Percentiles rank a stretch among this genome's conserved stretches.
These are phyloP conservation scores for Eucalyptus polyanthemos DNA, from an alignment of 345 rosid genomes.

Conservation along the genomic window DNA sequence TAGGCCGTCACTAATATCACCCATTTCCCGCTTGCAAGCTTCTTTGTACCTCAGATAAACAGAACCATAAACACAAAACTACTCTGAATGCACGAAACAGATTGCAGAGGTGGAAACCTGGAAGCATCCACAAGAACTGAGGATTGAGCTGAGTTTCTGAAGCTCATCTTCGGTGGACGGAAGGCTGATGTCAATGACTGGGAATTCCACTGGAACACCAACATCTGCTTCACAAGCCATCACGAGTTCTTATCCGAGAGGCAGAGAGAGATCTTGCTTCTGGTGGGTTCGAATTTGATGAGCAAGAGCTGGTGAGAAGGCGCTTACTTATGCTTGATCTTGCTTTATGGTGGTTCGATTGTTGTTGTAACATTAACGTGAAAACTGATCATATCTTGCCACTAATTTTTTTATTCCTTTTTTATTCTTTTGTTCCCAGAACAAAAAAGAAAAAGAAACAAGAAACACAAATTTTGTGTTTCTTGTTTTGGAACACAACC, in stretches of 20 bases:
- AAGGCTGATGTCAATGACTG: slow-evolving; percentile 11
- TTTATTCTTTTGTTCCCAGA: too few species aligned
- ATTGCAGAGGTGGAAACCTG: slow-evolving; percentile 11
- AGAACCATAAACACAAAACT: background rate
- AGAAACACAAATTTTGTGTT: too few species aligned
- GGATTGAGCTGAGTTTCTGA: slow-evolving; percentile 14
- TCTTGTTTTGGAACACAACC: too few species aligned
- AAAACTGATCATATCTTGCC: background rate
- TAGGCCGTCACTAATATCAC: background rate
- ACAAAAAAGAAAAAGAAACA: too few species aligned
- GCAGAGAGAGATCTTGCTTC: background rate
- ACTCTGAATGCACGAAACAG: background rate
- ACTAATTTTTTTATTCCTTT: background rate
- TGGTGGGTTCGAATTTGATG: background rate
- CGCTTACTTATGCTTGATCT: background rate
- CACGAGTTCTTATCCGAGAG: background rate
- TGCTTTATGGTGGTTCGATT: background rate
- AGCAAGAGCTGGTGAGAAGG: background rate
- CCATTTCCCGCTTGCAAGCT: background rate
- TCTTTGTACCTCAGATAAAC: background rate
- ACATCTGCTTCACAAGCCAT: background rate
- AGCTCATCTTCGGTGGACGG: background rate
- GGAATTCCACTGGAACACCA: background rate
- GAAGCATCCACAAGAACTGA: slow-evolving; percentile 27
- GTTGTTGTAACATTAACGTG: background rate